Evolutionary conservation across 73 alveolate genomes (phyloP).

Genomic region (Paramecium sexaurelia): DNA sequence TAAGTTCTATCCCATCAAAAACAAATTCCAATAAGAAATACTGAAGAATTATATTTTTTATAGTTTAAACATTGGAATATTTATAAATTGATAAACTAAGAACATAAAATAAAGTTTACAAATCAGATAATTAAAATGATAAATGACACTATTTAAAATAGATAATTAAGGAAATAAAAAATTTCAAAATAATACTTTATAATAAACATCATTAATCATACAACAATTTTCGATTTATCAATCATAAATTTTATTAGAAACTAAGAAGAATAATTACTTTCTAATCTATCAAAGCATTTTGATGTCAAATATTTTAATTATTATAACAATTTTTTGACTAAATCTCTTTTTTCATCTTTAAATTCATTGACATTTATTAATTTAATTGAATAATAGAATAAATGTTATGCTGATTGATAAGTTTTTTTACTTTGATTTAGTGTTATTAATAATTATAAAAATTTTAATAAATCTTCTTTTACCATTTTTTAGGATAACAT

Average conservation of each 20-base stretch:
- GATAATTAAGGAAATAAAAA: background rate
- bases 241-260: conserved; percentile 11
- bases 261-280: background rate
- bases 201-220: background rate
- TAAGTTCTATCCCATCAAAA: background rate
- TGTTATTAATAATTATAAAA: background rate
- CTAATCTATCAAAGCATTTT: conserved; percentile 7
- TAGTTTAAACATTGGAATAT: no score
- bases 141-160: background rate
- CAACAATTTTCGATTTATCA: conserved; percentile 18
- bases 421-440: conserved; percentile 28
- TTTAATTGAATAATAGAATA: conserved; percentile 26
- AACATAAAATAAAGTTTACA: no score
- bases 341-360: conserved; percentile 11
- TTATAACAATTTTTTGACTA: background rate
- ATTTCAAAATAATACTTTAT: background rate
- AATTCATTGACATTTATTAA: background rate
- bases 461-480: conserved; percentile 52
- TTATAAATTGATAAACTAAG: no score
- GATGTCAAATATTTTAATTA: conserved; percentile 10
- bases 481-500: background rate
- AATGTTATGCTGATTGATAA: background rate
- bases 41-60: background rate
- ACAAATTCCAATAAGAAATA: background rate
- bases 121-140: no score